phyloP scores from a whole-genome alignment of 257 asterid genomes.

The Nicotiana noctiflora region DNA sequence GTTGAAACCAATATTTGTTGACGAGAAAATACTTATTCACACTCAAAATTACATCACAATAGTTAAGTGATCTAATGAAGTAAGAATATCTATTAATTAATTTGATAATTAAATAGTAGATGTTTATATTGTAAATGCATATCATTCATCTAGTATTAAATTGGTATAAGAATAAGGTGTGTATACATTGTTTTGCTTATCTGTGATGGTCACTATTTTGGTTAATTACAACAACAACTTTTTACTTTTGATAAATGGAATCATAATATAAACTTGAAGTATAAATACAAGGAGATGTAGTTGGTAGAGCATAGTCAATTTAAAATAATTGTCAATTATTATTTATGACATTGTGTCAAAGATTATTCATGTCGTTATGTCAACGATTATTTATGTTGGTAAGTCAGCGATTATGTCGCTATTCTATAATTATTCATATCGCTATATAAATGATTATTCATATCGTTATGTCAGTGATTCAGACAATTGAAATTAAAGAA shows the following conservation, averaged over 20 bases:
- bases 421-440: not conserved
- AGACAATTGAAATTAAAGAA: not conserved
- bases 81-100: too few species aligned
- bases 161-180: too few species aligned
- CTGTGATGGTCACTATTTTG: not conserved
- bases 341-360: not conserved
- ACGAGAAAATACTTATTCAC: too few species aligned
- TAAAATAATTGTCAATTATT: not conserved
- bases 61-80: too few species aligned
- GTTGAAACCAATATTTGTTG: not conserved
- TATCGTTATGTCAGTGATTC: not conserved
- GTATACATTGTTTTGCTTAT: not conserved
- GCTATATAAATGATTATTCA: too few species aligned
- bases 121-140: too few species aligned
- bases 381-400: not conserved
- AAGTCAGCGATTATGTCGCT: not conserved
- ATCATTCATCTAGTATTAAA: too few species aligned
- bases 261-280: not conserved
- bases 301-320: not conserved
- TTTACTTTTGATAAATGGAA: not conserved
- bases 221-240: not conserved
- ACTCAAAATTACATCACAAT: too few species aligned
- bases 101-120: too few species aligned
- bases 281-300: not conserved
- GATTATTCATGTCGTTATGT: not conserved